Evolutionary conservation across 2,329 filamentous ascomycete genomes (phyloP).

Genomic region (Biscogniauxia mediterranea): DNA sequence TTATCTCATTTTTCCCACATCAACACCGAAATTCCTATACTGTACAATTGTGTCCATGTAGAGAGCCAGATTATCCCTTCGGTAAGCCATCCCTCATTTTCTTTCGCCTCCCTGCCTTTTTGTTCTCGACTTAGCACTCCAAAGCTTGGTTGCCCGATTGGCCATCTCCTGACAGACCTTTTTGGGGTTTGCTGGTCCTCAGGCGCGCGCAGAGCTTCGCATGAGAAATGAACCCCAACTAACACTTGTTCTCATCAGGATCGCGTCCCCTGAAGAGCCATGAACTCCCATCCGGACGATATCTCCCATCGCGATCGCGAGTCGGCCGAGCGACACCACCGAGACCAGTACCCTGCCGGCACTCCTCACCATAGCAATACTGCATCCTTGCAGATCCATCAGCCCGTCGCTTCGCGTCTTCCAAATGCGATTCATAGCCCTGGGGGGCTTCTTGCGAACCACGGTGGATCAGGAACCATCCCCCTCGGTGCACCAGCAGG

Average conservation of each 20-base stretch:
- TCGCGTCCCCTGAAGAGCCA: conserved; percentile 22
- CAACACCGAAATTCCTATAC: not conserved
- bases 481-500: conserved; percentile 52
- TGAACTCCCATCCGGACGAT: conserved; percentile 42
- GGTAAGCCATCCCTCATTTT: not conserved
- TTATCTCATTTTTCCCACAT: not conserved
- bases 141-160: not conserved
- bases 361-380: conserved; percentile 83
- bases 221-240: conserved; percentile 7
- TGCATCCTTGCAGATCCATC: conserved; percentile 86
- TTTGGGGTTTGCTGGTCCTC: conserved; percentile 4
- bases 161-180: conserved; percentile 14
- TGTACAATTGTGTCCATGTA: not conserved
- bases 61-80: not conserved
- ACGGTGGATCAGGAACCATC: conserved; percentile 59
- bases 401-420: conserved; percentile 83
- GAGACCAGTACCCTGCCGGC: conserved; percentile 59
- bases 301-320: conserved; percentile 63
- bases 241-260: conserved; percentile 13
- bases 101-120: not conserved
- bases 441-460: conserved; percentile 78
- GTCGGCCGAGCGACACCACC: conserved; percentile 59
- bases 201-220: conserved; percentile 10
- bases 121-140: not conserved
- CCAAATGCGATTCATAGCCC: conserved; percentile 85